Evolutionary conservation across 2,329 filamentous ascomycete genomes (phyloP), one percentile per base, ranked within the genome.

Genomic region (Metarhizium robertsii): DNA sequence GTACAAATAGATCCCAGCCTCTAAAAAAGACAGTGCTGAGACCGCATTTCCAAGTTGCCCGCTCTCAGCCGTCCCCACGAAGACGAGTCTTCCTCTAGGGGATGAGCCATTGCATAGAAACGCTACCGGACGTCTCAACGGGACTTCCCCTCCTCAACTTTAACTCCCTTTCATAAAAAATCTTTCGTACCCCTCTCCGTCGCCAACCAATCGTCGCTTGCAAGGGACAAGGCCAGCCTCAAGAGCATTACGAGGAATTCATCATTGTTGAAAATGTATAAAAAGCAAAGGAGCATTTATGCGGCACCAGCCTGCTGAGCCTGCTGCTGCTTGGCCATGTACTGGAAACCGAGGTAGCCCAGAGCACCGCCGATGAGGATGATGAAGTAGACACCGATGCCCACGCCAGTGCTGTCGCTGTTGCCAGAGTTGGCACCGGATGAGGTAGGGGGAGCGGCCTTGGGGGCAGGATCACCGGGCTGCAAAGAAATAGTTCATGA

Each of bases 261-360:
- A 32, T 16, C n/a, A 14, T 38, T 36, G 36, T 29, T 10, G 5
- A 20, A 29, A 30, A 29, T 13, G 8, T 11, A 36, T 25, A 40
- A 34, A 34, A 34, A 34, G 32, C 6, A 34, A 34, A 34, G 25
- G 36, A 18, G 20, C 7, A 46, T 18, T 40, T 42, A 47, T n/a
- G 53, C 38, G 55, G 54, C 54, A 30, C 53, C 58, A 36, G 63
- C 59, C 56, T 65, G 56, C 13, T 65, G 58, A 36, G 63, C 59
- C 56, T 65, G 58, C 61, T 75, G 67, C 64, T 79, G 73, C 70
- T 79, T 75, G 56, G 64, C 61, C 65, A 95, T 72, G 78, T 94
- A 95, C 74, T 92, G 86, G 80, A 92, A 96, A 65, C 81, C 88
- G 64, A 81, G 81, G 76, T 90, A 97, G 60, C 89, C 90, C 59